Evolutionary conservation across 257 asterid species (phyloP), one percentile per base, ranked within the genome.

Genomic region (Capsicum baccatum): DNA sequence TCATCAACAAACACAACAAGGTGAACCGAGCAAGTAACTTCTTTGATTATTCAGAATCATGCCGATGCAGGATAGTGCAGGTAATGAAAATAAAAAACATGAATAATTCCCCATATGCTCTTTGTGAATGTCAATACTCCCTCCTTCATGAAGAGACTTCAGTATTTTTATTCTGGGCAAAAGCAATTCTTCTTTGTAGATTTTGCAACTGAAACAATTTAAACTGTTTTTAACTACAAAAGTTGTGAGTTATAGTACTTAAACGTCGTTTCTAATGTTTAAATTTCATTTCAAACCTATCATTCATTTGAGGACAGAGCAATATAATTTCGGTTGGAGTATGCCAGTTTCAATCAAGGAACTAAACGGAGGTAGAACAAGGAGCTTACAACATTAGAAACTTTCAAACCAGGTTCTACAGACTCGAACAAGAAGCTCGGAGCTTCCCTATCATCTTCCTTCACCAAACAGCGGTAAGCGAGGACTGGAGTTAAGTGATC

Each of bases 1-100:
- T 26, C 33, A 26, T 26, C 33, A 26, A 26, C 69, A 87, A 85
- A 83, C 85, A 86, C 79, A 84, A 83, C 80, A 86, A 79, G 47
- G 66, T 8, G 68, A 79, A 55, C 13, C 57, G 82, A 52, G 21
- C 52, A 66, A 80, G 84, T 58, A 52, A 71, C 50, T 26, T 44
- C 35, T 26, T 74, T 66, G 19, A 56, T 74, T 62, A 54, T 56
- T 17, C 10, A 74, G 33, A 26, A 26, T 9, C 3, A 44, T 44
- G 57, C 19, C 21, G 39, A 78, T 35, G 26, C 19, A 26, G 12
- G 78, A 9, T 11, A 5, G 37, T 39, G 33, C 52, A 79, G 57
- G 60, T 84, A 64, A 85, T 42, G 52, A 87, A 55, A 44, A 15
- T 39, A 57, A 14, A 80, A 67, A 67, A 26, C 52, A 76, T 26